Percentiles rank a stretch among this genome's conserved stretches.
These are phyloP conservation scores for Botrytis tulipae DNA, from an alignment of 2,329 filamentous ascomycete species.

Conservation along the genomic window DNA sequence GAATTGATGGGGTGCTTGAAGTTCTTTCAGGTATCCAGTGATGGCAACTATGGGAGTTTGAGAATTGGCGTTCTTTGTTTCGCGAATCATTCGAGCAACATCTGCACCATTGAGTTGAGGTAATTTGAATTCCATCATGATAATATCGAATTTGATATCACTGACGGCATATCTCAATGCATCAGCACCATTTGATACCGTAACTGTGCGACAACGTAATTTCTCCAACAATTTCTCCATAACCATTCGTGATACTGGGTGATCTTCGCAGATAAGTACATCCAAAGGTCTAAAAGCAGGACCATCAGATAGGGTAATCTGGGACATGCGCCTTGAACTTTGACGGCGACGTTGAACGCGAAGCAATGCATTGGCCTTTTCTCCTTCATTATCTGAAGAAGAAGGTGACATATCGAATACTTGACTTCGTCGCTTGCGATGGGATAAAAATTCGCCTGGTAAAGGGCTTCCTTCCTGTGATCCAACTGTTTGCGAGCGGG, in stretches of 20 bases:
- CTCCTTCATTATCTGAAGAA: constrained; percentile 94
- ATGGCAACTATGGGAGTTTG: constrained; percentile 95
- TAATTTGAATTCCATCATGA: constrained; percentile 95
- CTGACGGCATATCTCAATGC: constrained; percentile 92
- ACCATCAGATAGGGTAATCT: constrained; percentile 80
- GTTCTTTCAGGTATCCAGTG: constrained; percentile 95
- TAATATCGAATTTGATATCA: constrained; percentile 97
- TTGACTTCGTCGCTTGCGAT: constrained; percentile 89
- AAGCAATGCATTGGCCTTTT: constrained; percentile 83
- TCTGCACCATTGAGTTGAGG: constrained; percentile 94
- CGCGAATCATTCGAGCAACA: constrained; percentile 94
- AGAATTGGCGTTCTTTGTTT: constrained; percentile 92
- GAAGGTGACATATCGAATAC: constrained; percentile 96
- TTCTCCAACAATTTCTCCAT: constrained; percentile 98
- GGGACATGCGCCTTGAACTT: constrained; percentile 89
- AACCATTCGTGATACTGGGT: constrained; percentile 94
- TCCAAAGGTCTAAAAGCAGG: constrained; percentile 89
- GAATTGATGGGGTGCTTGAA: constrained; percentile 93
- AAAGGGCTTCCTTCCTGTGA: constrained; percentile 85
- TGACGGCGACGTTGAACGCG: constrained; percentile 94
- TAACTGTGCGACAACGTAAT: constrained; percentile 88
- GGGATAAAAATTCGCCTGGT: constrained; percentile 63
- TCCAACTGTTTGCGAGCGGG: constrained; percentile 87
- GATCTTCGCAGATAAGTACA: constrained; percentile 94
- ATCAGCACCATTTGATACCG: constrained; percentile 84